Evolutionary conservation across 345 rosid genomes (phyloP).

Genomic region (Pistacia integerrima): DNA sequence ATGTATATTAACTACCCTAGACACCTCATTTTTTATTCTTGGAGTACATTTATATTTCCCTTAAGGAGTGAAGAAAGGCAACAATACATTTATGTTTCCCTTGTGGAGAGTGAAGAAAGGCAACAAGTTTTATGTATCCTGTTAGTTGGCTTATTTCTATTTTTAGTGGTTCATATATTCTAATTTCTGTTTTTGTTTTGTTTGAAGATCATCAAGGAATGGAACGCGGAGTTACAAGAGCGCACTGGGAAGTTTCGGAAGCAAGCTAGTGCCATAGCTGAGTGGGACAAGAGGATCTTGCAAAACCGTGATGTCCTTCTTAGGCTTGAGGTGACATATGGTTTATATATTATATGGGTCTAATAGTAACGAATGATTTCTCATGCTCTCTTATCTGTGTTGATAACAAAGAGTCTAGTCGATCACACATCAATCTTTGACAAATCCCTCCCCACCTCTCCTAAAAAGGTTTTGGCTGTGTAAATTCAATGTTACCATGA

Average conservation of each 20-base stretch:
- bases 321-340: constrained; percentile 78
- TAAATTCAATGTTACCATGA: background rate
- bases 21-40: background rate
- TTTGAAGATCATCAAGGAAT: constrained; percentile 87
- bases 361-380: constrained; percentile 7
- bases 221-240: constrained; percentile 96
- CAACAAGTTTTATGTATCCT: background rate
- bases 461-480: background rate
- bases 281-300: constrained; percentile 97
- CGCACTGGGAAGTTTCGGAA: constrained; percentile 85
- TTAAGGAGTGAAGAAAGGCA: background rate
- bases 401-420: background rate
- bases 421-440: background rate
- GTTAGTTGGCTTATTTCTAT: background rate
- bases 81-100: background rate
- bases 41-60: background rate
- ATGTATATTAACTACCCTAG: background rate
- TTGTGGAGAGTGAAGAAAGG: background rate
- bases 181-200: constrained; percentile 4
- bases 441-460: background rate
- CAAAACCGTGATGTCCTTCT: constrained; percentile 96
- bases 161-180: background rate
- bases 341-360: background rate
- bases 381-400: background rate
- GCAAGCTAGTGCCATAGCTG: constrained; percentile 94